A percentile compares a stretch with the other conserved stretches of the same genome.
Evolutionary conservation across 1,284 basidiomycete genomes (phyloP).

Genomic region (Mycena citricolor): DNA sequence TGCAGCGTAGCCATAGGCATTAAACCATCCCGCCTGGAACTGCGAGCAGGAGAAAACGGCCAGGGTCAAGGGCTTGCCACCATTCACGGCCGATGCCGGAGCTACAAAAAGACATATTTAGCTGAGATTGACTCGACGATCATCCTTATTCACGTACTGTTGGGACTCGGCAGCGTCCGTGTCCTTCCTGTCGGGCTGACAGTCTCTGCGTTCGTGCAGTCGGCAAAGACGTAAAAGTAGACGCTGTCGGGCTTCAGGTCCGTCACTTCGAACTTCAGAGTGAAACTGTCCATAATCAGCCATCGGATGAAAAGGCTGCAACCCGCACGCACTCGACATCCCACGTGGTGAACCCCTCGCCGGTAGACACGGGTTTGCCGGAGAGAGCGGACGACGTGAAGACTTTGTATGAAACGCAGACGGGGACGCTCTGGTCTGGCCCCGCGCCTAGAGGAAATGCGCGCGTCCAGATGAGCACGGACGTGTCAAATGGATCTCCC

Average conservation of each 20-base stretch:
- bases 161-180: conserved; percentile 45
- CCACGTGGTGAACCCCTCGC: conserved; percentile 57
- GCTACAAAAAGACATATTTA: conserved; percentile 32
- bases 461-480: conserved; percentile 64
- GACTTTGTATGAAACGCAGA: conserved; percentile 57
- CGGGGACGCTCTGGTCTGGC: conserved; percentile 55
- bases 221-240: conserved; percentile 62
- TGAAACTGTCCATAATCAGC: conserved; percentile 37
- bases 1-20: conserved; percentile 63
- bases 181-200: conserved; percentile 51
- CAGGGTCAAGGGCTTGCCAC: conserved; percentile 52
- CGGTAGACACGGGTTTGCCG: conserved; percentile 44
- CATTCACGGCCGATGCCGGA: conserved; percentile 51
- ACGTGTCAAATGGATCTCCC: conserved; percentile 63
- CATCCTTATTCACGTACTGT: conserved; percentile 42
- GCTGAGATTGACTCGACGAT: background rate
- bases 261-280: conserved; percentile 62
- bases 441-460: conserved; percentile 40
- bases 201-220: conserved; percentile 50
- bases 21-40: conserved; percentile 63
- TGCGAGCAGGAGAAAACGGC: conserved; percentile 65
- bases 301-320: background rate
- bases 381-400: conserved; percentile 37
- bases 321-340: conserved; percentile 49
- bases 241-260: conserved; percentile 52